These are phyloP conservation scores for Microsporum audouinii DNA, from an alignment of 2,329 filamentous ascomycete species.

Conservation along the genomic window DNA sequence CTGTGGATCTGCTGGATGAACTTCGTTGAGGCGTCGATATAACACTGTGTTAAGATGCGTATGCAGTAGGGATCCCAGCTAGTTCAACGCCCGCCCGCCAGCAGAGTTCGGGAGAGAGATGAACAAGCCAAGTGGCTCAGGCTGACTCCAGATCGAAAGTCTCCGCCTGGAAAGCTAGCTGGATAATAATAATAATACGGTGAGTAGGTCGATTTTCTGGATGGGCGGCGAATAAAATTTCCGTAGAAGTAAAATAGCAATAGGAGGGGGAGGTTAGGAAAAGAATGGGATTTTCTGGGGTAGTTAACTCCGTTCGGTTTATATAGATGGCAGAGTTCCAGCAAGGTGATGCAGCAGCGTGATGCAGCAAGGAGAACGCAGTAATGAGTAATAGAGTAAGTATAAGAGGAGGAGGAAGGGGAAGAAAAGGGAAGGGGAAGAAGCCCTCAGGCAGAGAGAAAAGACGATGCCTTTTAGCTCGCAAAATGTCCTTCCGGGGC, in stretches of 20 bases:
- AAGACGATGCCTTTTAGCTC: constrained; percentile 3
- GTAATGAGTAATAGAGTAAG: too few relatives aligned
- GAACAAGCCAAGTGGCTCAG: background rate
- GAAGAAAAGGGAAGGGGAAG: background rate
- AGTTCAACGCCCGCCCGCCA: background rate
- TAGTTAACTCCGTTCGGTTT: background rate
- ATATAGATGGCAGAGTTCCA: background rate
- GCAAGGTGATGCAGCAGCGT: background rate
- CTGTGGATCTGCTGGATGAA: background rate
- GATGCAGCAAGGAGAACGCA: background rate
- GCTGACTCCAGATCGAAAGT: background rate
- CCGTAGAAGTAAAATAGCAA: background rate
- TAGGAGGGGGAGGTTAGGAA: background rate
- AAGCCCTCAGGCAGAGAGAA: background rate
- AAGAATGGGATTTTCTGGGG: background rate
- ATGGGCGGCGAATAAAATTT: background rate
- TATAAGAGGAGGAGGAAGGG: background rate
- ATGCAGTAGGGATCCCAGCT: background rate
- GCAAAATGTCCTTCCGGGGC: constrained; percentile 3
- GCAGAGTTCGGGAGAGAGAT: background rate
- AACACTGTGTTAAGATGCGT: background rate
- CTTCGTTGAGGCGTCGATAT: background rate
- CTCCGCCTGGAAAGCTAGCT: background rate
- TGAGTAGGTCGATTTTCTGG: background rate
- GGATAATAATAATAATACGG: background rate